Percentiles rank a stretch among this genome's conserved stretches.
Conservation (phyloP, 257 asterid species). For the Gentiana dahurica region DNA sequence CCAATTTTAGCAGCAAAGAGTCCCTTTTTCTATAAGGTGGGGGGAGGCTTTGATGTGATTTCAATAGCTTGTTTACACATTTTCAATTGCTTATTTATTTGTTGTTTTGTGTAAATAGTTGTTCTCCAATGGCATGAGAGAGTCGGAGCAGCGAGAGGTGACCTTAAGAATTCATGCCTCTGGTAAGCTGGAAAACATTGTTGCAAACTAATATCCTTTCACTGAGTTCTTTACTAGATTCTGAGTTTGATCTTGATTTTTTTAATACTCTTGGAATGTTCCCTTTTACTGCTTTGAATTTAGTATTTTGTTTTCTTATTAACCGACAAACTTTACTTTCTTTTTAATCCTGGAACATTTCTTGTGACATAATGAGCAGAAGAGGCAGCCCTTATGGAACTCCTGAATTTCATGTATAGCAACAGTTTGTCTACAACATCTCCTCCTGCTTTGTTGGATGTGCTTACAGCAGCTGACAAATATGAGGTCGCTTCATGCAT, state of each 20-base stretch:
- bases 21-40: slow-evolving; percentile 63
- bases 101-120: slow-evolving; percentile 22
- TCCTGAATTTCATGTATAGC: slow-evolving; percentile 73
- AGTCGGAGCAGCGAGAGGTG: slow-evolving; percentile 48
- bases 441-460: slow-evolving; percentile 61
- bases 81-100: too few species aligned
- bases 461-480: slow-evolving; percentile 88
- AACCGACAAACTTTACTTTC: neutral
- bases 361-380: slow-evolving; percentile 38
- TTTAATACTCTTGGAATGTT: too few species aligned
- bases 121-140: slow-evolving; percentile 66
- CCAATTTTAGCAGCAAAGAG: slow-evolving; percentile 89
- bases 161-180: slow-evolving; percentile 56
- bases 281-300: neutral
- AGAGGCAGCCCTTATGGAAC: slow-evolving; percentile 83
- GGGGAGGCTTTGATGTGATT: slow-evolving; percentile 1
- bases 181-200: slow-evolving; percentile 29
- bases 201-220: slow-evolving; percentile 1
- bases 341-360: neutral
- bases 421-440: slow-evolving; percentile 46
- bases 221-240: neutral
- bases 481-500: slow-evolving; percentile 82
- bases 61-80: neutral
- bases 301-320: neutral
- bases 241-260: too few species aligned